Conservation (phyloP, 192 early-diverging fungal species). For the Helicostylum pulchrum region DNA sequence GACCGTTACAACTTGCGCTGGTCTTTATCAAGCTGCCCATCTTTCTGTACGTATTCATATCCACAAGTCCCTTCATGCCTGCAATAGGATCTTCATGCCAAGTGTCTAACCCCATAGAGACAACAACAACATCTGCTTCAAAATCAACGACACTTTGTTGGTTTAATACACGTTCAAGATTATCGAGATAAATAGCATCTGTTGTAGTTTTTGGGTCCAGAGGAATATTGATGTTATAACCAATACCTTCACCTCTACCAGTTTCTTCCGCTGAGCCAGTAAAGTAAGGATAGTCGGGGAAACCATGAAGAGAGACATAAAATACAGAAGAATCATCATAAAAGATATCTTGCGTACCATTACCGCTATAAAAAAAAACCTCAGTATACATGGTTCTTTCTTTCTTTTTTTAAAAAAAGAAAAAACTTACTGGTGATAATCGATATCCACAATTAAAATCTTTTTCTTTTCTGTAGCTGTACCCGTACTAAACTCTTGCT, state of each 20-base stretch:
- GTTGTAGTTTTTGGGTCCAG: slow-evolving; percentile 48
- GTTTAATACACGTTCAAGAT: slow-evolving; percentile 42
- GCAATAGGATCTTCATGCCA: slow-evolving; percentile 52
- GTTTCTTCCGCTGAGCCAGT: slow-evolving; percentile 52
- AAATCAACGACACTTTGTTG: slow-evolving; percentile 40
- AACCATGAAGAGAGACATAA: slow-evolving; percentile 61
- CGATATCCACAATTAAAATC: slow-evolving; percentile 52
- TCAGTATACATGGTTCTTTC: background rate
- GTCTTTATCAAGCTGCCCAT: slow-evolving; percentile 39
- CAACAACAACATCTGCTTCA: slow-evolving; percentile 54
- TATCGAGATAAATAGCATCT: slow-evolving; percentile 54
- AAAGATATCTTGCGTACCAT: slow-evolving; percentile 57
- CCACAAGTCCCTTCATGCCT: slow-evolving; percentile 38
- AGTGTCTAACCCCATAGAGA: slow-evolving; percentile 68
- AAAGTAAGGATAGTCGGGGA: slow-evolving; percentile 62
- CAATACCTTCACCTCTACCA: slow-evolving; percentile 58
- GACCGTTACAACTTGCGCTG: slow-evolving; percentile 16
- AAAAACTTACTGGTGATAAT: slow-evolving; percentile 52
- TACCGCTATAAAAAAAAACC: slow-evolving; percentile 41
- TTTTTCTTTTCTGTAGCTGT: slow-evolving; percentile 30
- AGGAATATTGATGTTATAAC: slow-evolving; percentile 68
- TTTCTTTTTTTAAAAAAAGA: no score
- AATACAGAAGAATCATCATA: slow-evolving; percentile 54
- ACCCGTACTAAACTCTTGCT: background rate
- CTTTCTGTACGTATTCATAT: slow-evolving; percentile 31